A percentile compares a stretch with the other conserved stretches of the same genome.
Conservation (phyloP, 108 stramenopile species). For the Nitzschia sp. region DNA sequence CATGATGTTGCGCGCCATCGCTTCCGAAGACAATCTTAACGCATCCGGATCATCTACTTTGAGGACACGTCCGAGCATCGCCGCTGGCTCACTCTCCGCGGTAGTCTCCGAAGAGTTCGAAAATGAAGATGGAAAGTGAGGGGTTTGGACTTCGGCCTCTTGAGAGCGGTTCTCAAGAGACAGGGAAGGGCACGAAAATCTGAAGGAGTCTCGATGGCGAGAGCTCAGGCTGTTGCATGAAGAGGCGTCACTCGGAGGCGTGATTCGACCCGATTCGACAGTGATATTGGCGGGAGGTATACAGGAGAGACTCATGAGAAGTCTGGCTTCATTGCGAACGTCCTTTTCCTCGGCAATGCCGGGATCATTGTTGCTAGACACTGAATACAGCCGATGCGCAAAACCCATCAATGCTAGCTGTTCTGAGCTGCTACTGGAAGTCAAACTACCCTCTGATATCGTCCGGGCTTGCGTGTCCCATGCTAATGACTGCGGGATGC, state of each 20-base stretch:
- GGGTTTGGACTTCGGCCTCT: not conserved
- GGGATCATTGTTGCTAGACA: slow-evolving; percentile 46
- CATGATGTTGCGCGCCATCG: slow-evolving; percentile 75
- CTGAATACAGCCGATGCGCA: slow-evolving; percentile 53
- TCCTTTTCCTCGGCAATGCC: slow-evolving; percentile 45
- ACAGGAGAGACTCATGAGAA: slow-evolving; percentile 78
- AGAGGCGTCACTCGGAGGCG: slow-evolving; percentile 31
- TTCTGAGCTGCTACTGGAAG: slow-evolving; percentile 33
- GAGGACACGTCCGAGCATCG: slow-evolving; percentile 57
- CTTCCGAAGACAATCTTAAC: slow-evolving; percentile 59
- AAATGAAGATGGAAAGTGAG: not conserved
- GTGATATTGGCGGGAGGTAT: slow-evolving; percentile 17
- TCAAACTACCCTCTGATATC: slow-evolving; percentile 11
- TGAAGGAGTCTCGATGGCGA: slow-evolving; percentile 26
- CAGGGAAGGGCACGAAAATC: slow-evolving; percentile 61
- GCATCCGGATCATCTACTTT: slow-evolving; percentile 71
- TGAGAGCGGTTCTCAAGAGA: slow-evolving; percentile 39
- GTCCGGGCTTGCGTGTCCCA: slow-evolving; percentile 6
- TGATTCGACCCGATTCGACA: slow-evolving; percentile 22
- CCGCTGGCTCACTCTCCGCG: slow-evolving; percentile 32
- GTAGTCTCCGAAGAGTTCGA: not conserved
- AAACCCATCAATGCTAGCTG: slow-evolving; percentile 66
- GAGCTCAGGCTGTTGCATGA: slow-evolving; percentile 4
- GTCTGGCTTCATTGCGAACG: slow-evolving; percentile 71
- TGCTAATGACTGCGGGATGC: not conserved